Evolutionary conservation across 192 early-diverging fungal genomes (phyloP).

Genomic region (Funneliformis geosporum): DNA sequence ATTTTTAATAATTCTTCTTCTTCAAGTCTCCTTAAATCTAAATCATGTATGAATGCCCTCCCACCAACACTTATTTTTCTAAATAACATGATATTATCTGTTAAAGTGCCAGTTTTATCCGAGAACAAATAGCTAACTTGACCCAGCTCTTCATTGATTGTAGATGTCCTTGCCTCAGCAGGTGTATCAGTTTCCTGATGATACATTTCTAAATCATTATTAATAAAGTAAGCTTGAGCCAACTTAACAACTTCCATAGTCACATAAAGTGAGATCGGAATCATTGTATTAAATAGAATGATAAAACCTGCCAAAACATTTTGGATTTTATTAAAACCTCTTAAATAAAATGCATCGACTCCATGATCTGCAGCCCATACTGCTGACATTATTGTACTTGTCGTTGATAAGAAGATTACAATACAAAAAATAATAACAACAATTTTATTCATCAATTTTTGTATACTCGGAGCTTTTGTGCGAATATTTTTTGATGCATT

Average conservation of each 20-base stretch:
- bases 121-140: slow-evolving; percentile 87
- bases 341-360: slow-evolving; percentile 56
- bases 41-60: slow-evolving; percentile 59
- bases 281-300: slow-evolving; percentile 82
- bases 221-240: slow-evolving; percentile 73
- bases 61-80: slow-evolving; percentile 67
- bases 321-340: slow-evolving; percentile 36
- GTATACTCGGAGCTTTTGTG: slow-evolving; percentile 74
- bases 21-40: slow-evolving; percentile 52
- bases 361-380: slow-evolving; percentile 45
- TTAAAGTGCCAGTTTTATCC: slow-evolving; percentile 90
- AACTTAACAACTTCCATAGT: slow-evolving; percentile 85
- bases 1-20: slow-evolving; percentile 28
- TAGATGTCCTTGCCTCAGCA: slow-evolving; percentile 74
- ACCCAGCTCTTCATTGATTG: slow-evolving; percentile 87
- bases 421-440: slow-evolving; percentile 69
- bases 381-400: slow-evolving; percentile 54
- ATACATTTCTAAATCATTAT: slow-evolving; percentile 80
- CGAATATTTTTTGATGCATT: slow-evolving; percentile 72
- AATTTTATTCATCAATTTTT: slow-evolving; percentile 75
- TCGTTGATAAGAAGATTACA: slow-evolving; percentile 56
- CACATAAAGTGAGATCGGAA: slow-evolving; percentile 87
- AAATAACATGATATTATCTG: slow-evolving; percentile 85
- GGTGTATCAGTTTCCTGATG: slow-evolving; percentile 68
- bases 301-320: slow-evolving; percentile 67